These are phyloP conservation scores for Fusarium longipes DNA, from an alignment of 2,329 filamentous ascomycete species.

Conservation along the genomic window DNA sequence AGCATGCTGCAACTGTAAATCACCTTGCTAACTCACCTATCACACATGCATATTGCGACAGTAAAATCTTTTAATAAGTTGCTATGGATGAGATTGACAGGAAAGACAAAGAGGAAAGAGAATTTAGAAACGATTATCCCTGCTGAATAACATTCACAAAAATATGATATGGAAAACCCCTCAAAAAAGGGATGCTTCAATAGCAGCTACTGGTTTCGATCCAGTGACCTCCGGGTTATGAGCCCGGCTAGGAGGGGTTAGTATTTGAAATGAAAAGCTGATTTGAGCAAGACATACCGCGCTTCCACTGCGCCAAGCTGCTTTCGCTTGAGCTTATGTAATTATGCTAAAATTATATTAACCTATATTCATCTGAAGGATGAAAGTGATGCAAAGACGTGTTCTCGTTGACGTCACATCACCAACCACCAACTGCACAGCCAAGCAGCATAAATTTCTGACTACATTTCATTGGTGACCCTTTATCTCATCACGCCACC, in stretches of 20 bases:
- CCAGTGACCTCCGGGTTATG: constrained; percentile 41
- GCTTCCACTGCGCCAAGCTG: constrained; percentile 42
- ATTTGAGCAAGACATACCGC: constrained; percentile 25
- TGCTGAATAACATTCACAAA: no score
- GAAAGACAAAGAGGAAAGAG: no score
- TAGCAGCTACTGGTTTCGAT: constrained; percentile 40
- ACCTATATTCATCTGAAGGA: rapidly evolving
- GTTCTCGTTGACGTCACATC: neutral
- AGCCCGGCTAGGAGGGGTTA: constrained; percentile 34
- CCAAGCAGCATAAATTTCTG: neutral
- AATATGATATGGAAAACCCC: no score
- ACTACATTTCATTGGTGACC: neutral
- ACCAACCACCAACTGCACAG: neutral
- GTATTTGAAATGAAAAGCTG: neutral
- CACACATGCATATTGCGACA: no score
- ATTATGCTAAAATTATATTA: rapidly evolving
- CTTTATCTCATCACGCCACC: neutral
- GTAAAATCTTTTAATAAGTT: no score
- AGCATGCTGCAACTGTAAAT: no score
- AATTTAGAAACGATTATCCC: no score
- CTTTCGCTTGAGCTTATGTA: constrained; percentile 35
- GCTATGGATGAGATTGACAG: no score
- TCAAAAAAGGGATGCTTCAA: neutral
- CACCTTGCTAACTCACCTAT: no score
- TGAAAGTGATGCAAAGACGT: neutral